Percentiles rank a stretch among this genome's conserved stretches.
These are phyloP conservation scores for Babesia divergens DNA, from an alignment of 169 alveolate genomes.

Conservation along the genomic window DNA sequence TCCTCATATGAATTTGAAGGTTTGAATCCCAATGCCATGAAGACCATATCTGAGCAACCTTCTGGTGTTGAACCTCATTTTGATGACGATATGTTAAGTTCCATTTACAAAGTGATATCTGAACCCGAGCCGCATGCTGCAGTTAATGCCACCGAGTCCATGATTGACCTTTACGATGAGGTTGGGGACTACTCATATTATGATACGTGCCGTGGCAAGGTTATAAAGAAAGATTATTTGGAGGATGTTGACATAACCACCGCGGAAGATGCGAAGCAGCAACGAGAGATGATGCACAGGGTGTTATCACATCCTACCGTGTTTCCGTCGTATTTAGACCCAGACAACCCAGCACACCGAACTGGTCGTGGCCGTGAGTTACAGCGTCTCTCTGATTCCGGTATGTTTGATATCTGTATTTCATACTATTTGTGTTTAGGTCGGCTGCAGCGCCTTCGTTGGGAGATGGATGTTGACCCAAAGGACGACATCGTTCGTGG, in stretches of 20 bases:
- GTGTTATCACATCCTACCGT: slow-evolving; percentile 53
- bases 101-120: slow-evolving; percentile 38
- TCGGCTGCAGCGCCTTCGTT: slow-evolving; percentile 66
- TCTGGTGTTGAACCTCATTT: slow-evolving; percentile 14
- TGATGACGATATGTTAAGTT: slow-evolving; percentile 26
- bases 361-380: slow-evolving; percentile 76
- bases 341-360: slow-evolving; percentile 68
- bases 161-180: slow-evolving; percentile 51
- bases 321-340: slow-evolving; percentile 73
- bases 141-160: background rate
- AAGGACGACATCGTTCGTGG: slow-evolving; percentile 80
- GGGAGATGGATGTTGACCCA: slow-evolving; percentile 64
- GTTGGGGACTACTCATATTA: slow-evolving; percentile 55
- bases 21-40: slow-evolving; percentile 16
- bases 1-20: slow-evolving; percentile 41
- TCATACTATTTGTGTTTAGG: background rate
- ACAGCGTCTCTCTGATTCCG: slow-evolving; percentile 69
- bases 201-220: slow-evolving; percentile 1
- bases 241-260: slow-evolving; percentile 19
- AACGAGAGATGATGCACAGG: slow-evolving; percentile 44
- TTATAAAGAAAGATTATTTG: slow-evolving; percentile 25
- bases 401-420: background rate
- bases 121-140: background rate
- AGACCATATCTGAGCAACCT: slow-evolving; percentile 18
- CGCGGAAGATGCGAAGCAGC: slow-evolving; percentile 13